phyloP scores from a whole-genome alignment of 2,329 filamentous ascomycete genomes.

The Sporothrix variecibatus region DNA sequence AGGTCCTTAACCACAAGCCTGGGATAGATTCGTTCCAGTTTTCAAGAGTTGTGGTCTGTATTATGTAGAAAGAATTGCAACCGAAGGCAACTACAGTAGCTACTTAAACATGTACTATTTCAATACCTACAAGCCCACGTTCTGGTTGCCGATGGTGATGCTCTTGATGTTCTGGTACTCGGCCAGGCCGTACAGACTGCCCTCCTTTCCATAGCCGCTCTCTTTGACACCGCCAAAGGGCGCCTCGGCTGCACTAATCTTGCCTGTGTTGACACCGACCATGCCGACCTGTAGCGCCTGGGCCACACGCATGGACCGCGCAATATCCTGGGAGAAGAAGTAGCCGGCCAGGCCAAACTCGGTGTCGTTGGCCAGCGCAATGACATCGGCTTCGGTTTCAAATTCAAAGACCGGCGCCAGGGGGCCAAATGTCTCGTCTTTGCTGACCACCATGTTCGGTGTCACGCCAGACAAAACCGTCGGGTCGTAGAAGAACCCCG shows the following conservation, averaged over 20 bases:
- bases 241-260: conserved; percentile 59
- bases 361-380: conserved; percentile 75
- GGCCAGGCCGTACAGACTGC: conserved; percentile 70
- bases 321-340: conserved; percentile 74
- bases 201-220: conserved; percentile 78
- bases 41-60: too few species aligned
- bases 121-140: neutral
- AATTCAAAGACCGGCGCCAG: conserved; percentile 89
- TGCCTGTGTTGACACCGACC: conserved; percentile 80
- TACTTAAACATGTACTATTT: too few species aligned
- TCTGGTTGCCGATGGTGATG: neutral
- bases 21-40: too few species aligned
- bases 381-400: conserved; percentile 83
- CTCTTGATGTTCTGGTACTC: conserved; percentile 76
- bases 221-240: conserved; percentile 82
- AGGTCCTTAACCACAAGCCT: too few species aligned
- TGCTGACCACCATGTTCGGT: conserved; percentile 78
- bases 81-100: too few species aligned
- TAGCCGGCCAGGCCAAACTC: conserved; percentile 92
- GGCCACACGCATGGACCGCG: conserved; percentile 61
- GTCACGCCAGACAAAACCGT: conserved; percentile 89
- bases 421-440: conserved; percentile 85
- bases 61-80: too few species aligned
- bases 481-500: conserved; percentile 62
- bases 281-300: conserved; percentile 80